Evolutionary conservation across 2,329 filamentous ascomycete species (phyloP), one percentile per base, ranked within the genome.

Genomic region (Pseudogymnoascus sp.): DNA sequence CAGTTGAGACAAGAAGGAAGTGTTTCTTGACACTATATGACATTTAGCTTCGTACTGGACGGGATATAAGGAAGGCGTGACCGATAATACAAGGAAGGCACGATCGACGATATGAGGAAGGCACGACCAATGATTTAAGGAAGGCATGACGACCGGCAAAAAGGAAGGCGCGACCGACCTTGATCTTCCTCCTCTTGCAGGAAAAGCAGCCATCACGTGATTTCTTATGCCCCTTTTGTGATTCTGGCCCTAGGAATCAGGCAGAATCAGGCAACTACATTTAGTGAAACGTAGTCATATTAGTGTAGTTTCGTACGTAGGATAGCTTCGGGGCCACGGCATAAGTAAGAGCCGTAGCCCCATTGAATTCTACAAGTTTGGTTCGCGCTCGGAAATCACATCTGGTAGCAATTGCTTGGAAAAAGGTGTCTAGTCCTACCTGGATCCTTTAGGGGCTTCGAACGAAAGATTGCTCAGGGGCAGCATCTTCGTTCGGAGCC

Each of bases 171-270:
- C 23, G 23, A 62, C 66, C 21, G 73, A 82, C 82, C 79, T 85
- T 88, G 72, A 89, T 87, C 64, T 85, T 81, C 42, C 85, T 76
- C 63, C 82, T 78, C 73, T 88, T 88, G 75, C 86, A 89, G 71
- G 86, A 86, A 72, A 81, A 88, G 73, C 86, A 88, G 7, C 85
- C 86, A 14, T 81, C 77, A 23, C 86, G 79, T 60, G 83, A 86
- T 72, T 89, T 89, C 10, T 83, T 87, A 66, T 88, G 86, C 0
- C 85, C 84, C 65, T 84, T n/a, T n/a, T 23, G 23, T 23, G 23
- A 23, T 23, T 23, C 23, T 23, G 23, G 23, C 23, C 23, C 23
- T 23, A 23, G 23, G 23, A 23, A 23, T 23, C 23, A 23, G n/a
- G n/a, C n/a, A n/a, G n/a, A n/a, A n/a, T n/a, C n/a, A n/a, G n/a